phyloP scores from a whole-genome alignment of 1,284 basidiomycete genomes.

The Rhodofomes roseus region DNA sequence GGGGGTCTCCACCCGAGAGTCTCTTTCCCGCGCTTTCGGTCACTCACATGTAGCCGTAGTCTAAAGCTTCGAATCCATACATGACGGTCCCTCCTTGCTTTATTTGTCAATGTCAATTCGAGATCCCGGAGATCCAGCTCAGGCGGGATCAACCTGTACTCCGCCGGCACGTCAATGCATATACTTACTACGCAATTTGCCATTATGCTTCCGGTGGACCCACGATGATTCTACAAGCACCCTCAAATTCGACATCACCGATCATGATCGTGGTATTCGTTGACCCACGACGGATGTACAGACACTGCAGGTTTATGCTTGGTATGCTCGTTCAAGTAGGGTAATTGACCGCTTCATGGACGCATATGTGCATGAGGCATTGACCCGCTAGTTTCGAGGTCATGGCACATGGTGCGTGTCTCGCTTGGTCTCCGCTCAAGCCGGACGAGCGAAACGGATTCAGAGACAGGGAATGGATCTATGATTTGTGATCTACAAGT shows the following conservation, averaged over 20 bases:
- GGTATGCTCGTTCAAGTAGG: too few species aligned
- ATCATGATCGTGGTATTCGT: neutral
- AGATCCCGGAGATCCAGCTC: neutral
- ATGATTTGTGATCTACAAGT: too few species aligned
- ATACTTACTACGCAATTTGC: neutral
- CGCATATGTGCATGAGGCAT: too few species aligned
- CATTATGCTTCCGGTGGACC: neutral
- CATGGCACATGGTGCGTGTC: too few species aligned
- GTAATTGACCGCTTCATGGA: too few species aligned
- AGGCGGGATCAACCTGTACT: neutral
- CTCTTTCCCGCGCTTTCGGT: neutral
- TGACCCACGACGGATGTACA: neutral
- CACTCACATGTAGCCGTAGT: neutral
- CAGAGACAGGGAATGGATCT: too few species aligned
- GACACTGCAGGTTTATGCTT: too few species aligned
- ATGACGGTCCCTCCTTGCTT: neutral
- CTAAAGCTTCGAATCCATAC: neutral
- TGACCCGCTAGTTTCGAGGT: too few species aligned
- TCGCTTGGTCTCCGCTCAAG: too few species aligned
- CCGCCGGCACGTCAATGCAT: neutral
- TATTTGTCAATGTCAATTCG: neutral
- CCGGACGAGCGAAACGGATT: too few species aligned
- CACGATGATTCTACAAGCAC: neutral
- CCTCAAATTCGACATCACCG: neutral
- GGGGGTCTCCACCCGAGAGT: too few species aligned